These are phyloP conservation scores for Waitea zeae DNA, from an alignment of 1,284 basidiomycete genomes.

Conservation along the genomic window DNA sequence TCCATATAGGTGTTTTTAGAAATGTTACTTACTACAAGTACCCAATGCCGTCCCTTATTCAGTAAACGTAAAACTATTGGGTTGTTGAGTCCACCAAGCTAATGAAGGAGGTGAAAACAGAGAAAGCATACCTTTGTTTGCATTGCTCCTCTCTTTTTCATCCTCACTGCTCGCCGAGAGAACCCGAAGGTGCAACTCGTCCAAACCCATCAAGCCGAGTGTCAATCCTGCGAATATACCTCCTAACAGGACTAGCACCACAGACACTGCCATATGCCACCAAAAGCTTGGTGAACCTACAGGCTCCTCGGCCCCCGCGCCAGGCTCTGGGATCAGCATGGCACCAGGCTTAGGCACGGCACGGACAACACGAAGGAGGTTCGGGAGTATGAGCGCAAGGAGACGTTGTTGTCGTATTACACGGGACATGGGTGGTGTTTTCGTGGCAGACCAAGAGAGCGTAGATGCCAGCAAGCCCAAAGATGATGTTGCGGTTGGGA, in stretches of 20 bases:
- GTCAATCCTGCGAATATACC: conserved; percentile 90
- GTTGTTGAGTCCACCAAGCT: conserved; percentile 1
- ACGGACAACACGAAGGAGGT: no score
- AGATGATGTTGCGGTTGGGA: no score
- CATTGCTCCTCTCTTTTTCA: conserved; percentile 45
- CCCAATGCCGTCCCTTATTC: conserved; percentile 81
- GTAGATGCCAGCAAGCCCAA: no score
- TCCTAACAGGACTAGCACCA: conserved; percentile 53
- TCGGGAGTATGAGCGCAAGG: no score
- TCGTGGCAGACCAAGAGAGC: no score
- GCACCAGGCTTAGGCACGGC: no score
- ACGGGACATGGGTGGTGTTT: no score
- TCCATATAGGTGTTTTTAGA: not conserved
- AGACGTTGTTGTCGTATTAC: no score
- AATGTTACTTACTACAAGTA: conserved; percentile 69
- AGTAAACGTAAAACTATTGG: conserved; percentile 57
- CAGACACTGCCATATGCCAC: conserved; percentile 51
- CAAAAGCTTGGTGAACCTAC: conserved; percentile 36
- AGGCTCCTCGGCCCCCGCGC: conserved; percentile 14
- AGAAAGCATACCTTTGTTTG: conserved; percentile 38
- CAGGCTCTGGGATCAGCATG: no score
- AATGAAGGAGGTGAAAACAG: not conserved
- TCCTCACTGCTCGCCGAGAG: conserved; percentile 69
- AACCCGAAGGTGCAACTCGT: conserved; percentile 83
- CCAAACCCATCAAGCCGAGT: conserved; percentile 87